Evolutionary conservation across 2,329 filamentous ascomycete genomes (phyloP).

Genomic region (Xylaria polymorpha): DNA sequence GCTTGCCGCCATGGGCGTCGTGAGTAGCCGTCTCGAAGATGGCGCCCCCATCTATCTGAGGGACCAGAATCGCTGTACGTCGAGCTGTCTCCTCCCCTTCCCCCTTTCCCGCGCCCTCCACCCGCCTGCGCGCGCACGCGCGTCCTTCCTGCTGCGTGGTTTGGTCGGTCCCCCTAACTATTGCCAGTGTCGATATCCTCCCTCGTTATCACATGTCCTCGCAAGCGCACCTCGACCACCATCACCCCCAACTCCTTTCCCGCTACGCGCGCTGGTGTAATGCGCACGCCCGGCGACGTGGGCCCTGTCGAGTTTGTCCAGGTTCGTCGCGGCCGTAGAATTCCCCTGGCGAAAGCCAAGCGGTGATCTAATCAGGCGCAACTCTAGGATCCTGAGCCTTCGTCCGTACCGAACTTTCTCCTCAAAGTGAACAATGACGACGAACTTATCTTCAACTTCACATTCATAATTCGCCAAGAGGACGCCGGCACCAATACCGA

Average conservation of each 20-base stretch:
- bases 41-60: conserved; percentile 82
- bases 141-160: conserved; percentile 14
- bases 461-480: conserved; percentile 78
- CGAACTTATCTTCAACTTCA: conserved; percentile 92
- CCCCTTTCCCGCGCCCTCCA: not conserved
- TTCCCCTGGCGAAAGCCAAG: conserved; percentile 23
- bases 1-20: conserved; percentile 79
- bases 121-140: conserved; percentile 37
- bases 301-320: conserved; percentile 89
- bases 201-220: conserved; percentile 82
- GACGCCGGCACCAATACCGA: conserved; percentile 68
- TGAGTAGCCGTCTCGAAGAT: conserved; percentile 89
- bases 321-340: conserved; percentile 63
- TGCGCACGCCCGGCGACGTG: conserved; percentile 78
- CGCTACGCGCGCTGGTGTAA: conserved; percentile 79
- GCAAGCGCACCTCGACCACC: conserved; percentile 79
- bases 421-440: conserved; percentile 91
- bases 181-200: conserved; percentile 84
- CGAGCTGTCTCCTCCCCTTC: conserved; percentile 34
- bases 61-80: conserved; percentile 88
- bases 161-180: conserved; percentile 29
- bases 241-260: conserved; percentile 89
- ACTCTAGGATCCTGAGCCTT: conserved; percentile 79
- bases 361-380: conserved; percentile 38
- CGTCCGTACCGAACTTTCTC: conserved; percentile 76